Conservation (phyloP, 129 eudicot species). For the Ambrosia artemisiifolia region DNA sequence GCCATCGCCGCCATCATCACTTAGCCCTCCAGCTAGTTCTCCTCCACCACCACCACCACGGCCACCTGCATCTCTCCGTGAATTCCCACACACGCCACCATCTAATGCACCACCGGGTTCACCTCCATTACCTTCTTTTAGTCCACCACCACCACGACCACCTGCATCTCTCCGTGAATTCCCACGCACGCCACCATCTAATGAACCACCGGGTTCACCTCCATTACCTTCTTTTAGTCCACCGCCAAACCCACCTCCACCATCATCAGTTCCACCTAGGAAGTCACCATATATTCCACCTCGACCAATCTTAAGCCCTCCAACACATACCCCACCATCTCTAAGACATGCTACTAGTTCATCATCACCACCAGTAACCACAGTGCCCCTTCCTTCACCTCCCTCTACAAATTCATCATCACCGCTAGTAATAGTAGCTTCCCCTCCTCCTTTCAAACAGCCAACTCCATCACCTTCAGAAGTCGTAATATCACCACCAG, state of each 20-base stretch:
- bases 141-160: constrained; percentile 32
- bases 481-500: constrained; percentile 34
- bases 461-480: constrained; percentile 37
- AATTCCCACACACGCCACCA: constrained; percentile 28
- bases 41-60: constrained; percentile 35
- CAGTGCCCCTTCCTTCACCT: constrained; percentile 20
- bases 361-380: constrained; percentile 19
- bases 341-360: neutral
- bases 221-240: constrained; percentile 15
- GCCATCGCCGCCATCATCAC: constrained; percentile 28
- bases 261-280: constrained; percentile 13
- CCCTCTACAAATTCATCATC: constrained; percentile 21
- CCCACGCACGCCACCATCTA: constrained; percentile 31
- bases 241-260: constrained; percentile 32
- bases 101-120: constrained; percentile 30
- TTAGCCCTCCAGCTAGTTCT: constrained; percentile 27
- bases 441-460: constrained; percentile 22
- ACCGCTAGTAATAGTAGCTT: constrained; percentile 1
- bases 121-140: too few species aligned
- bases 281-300: constrained; percentile 7
- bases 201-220: constrained; percentile 8
- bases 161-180: constrained; percentile 7
- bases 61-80: constrained; percentile 24
- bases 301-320: neutral
- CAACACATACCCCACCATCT: too few species aligned